Base-by-base conservation (phyloP, 371 early-diverging fungal species). In the Mortierella sp. region DNA sequence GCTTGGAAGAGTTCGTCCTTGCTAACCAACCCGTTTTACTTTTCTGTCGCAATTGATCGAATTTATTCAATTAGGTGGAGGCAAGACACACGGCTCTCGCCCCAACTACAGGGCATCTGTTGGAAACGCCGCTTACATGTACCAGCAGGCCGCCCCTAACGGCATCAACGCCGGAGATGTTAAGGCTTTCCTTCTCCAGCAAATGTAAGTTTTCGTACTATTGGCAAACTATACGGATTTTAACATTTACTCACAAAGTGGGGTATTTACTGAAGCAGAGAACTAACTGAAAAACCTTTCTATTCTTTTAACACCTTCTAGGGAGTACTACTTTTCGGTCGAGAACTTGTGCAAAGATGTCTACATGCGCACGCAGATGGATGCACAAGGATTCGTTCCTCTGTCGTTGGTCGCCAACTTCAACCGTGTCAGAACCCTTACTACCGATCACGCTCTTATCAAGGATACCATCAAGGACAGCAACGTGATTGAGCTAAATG, bases 261-360 rank as follows among this genome's bases (percentile, higher is more conserved):
- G 19, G 13, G 16, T 28, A 1, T 19, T 2, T 8, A 31, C 34
- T 13, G 8, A 19, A 6, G 34, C 8, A 6, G 19, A 34, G 19
- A 63, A 19, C 34, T 63, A 19, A 63, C 34, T 7, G 3, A 24
- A 3, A 3, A 31, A 8, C 31, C 16, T 0, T 13, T 19, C 16
- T 34, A 14, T 19, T 63, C 21, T 8, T 63, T 0, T 19, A 16
- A 34, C 34, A 6, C 24, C 44, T 24, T 24, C 16, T 81, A 93
- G 93, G 88, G 97, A 96, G 79, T 96, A 96, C 89, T 99, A 99
- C 91, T 98, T 98, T 80, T 97, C 97, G 81, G 93, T 97, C 60
- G 98, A 98, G 73, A 99, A 99, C 85, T 89, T 99, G 63, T 96
- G 97, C 93, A 95, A 95, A 76, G 99, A 99, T 84, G 90, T 97